A percentile compares a stretch with the other conserved stretches of the same genome.
Conservation (phyloP, 331 rosid species). For the Phaseolus coccineus region DNA sequence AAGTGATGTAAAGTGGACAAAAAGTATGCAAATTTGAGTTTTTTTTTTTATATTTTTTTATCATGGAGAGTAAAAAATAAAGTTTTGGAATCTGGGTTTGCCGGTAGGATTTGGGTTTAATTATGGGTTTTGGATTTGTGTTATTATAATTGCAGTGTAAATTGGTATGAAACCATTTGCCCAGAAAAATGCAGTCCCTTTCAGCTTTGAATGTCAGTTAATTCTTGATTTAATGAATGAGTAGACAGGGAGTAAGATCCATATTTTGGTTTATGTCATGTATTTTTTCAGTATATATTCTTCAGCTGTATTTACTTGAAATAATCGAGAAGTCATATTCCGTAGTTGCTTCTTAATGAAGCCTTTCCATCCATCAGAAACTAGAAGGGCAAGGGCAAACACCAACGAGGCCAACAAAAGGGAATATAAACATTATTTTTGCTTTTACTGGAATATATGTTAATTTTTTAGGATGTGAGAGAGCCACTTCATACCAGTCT, state of each 20-base stretch:
- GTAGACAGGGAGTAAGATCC: constrained; percentile 32
- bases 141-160: constrained; percentile 36
- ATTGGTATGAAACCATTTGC: constrained; percentile 24
- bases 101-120: constrained; percentile 39
- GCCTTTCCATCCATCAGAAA: constrained; percentile 42
- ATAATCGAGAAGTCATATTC: constrained; percentile 36
- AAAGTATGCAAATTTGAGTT: constrained; percentile 33
- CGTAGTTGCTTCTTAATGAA: constrained; percentile 38
- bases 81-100: constrained; percentile 59
- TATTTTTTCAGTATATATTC: constrained; percentile 36
- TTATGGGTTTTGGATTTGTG: constrained; percentile 41
- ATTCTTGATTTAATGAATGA: constrained; percentile 37
- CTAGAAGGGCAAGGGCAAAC: constrained; percentile 18
- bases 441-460: constrained; percentile 21
- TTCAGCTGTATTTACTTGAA: constrained; percentile 33
- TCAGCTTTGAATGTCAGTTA: constrained; percentile 37
- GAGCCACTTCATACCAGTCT: constrained; percentile 19
- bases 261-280: constrained; percentile 40
- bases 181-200: constrained; percentile 38
- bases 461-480: constrained; percentile 4
- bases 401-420: constrained; percentile 37
- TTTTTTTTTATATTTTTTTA: background rate
- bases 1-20: constrained; percentile 44
- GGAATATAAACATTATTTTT: constrained; percentile 37
- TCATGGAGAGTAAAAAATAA: constrained; percentile 30